Base-by-base conservation (phyloP, 2,329 filamentous ascomycete genomes). In the Apiospora phragmitis region DNA sequence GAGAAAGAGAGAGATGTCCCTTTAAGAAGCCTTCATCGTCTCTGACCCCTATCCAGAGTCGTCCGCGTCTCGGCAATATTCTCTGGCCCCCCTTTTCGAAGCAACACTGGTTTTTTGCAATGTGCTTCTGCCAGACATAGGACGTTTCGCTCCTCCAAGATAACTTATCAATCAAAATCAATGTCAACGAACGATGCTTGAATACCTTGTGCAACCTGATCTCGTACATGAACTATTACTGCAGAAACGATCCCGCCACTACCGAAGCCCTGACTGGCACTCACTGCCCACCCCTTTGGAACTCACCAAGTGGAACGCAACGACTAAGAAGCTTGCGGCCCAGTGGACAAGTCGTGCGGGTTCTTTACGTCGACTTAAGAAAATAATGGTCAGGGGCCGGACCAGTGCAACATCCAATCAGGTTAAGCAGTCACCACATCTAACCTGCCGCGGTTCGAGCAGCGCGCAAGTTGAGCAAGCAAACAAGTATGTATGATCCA, bases 101-200 rank as follows among this genome's bases (percentile, higher is more conserved):
- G 55, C 55, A 12, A 14, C 55, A 62, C n/a, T 2, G 38, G 51
- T n/a, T 43, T 29, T 14, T 32, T 41, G 67, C 32, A 49, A 68
- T 55, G 67, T 68, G 45, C 67, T 55, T 68, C 67, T 41, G 67
- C 45, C 67, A 51, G 67, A 24, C 45, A 45, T 68, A 55, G 47
- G 65, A 67, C 65, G 42, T 42, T 67, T 67, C 38, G 42, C 65
- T 62, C 55, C 55, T 29, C 55, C 9, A n/a, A 62, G 21, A 62
- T 62, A 62, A 62, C 32, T 9, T 24, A 62, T 14, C 29, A 62
- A 62, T 62, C 55, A 38, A 62, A 62, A 62, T 62, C 55, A 42
- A 67, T 67, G 65, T 67, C 41, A 16, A 45, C 65, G 65, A 67
- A 45, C 65, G 38, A 67, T 67, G 65, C 65, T 67, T 67, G 38